A percentile compares a stretch with the other conserved stretches of the same genome.
These are phyloP conservation scores for Suillus spraguei DNA, from an alignment of 768 basidiomycete genomes.

Conservation along the genomic window DNA sequence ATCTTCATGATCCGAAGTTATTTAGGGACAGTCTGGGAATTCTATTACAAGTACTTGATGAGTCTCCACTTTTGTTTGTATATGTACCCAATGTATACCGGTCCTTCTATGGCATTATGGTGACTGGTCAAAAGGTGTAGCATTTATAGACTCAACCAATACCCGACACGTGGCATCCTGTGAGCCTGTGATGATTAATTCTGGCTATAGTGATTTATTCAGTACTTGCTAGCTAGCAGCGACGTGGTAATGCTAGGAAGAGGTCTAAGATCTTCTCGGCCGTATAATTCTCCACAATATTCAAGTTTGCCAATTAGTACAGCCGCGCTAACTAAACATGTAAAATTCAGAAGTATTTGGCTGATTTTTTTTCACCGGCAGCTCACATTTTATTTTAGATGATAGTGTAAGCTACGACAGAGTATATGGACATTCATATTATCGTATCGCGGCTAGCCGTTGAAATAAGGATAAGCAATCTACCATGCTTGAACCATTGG, in stretches of 20 bases:
- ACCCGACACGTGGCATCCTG: conserved; percentile 3
- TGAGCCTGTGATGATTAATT: not conserved
- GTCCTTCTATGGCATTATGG: not conserved
- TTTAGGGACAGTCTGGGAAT: conserved; percentile 2
- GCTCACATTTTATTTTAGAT: not conserved
- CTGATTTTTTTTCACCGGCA: not conserved
- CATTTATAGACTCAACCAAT: not conserved
- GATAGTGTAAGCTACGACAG: not conserved
- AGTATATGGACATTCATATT: not conserved
- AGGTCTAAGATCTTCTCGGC: conserved; percentile 1
- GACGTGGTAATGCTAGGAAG: conserved; percentile 2
- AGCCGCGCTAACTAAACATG: not conserved
- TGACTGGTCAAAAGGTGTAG: not conserved
- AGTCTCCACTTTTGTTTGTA: conserved; percentile 1
- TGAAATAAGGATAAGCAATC: not conserved
- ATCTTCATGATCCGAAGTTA: conserved; percentile 6
- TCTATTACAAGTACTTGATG: not conserved
- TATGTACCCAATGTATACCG: not conserved
- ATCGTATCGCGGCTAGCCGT: not conserved
- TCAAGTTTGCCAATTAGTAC: conserved; percentile 1
- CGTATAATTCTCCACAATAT: not conserved
- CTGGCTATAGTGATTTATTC: conserved; percentile 1
- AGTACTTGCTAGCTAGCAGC: conserved; percentile 1
- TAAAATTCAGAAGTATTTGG: not conserved
- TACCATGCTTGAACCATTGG: not conserved